Percentiles rank a stretch among this genome's conserved stretches.
These are phyloP conservation scores for Dipodascus geniculatus DNA, from an alignment of 805 yeast genomes.

Conservation along the genomic window DNA sequence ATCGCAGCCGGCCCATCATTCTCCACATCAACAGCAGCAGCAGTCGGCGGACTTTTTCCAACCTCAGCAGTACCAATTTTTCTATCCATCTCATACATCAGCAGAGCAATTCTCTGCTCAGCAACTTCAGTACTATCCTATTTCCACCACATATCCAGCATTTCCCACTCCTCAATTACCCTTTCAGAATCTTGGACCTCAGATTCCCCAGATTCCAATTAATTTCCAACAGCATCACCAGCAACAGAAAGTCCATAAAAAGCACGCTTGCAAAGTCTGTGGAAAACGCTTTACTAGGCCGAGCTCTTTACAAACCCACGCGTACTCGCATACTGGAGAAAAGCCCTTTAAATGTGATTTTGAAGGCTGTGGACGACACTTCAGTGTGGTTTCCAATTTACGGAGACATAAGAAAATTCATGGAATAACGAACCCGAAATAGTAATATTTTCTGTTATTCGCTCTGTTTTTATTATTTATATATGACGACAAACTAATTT, in stretches of 20 bases:
- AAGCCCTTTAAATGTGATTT: slow-evolving; percentile 61
- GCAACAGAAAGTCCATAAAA: slow-evolving; percentile 4
- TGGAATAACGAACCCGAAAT: slow-evolving; percentile 6
- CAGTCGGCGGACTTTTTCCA: too few relatives aligned
- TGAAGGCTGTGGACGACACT: slow-evolving; percentile 55
- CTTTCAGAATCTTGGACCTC: background rate
- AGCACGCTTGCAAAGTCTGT: slow-evolving; percentile 38
- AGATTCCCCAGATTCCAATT: background rate
- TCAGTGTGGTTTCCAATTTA: slow-evolving; percentile 74
- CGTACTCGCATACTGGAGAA: slow-evolving; percentile 73
- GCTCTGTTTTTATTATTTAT: background rate
- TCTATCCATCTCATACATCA: background rate
- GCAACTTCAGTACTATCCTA: background rate
- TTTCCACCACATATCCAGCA: background rate
- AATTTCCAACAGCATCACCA: background rate
- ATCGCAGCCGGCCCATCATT: slow-evolving; percentile 1
- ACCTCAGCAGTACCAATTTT: slow-evolving; percentile 2
- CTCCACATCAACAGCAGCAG: slow-evolving; percentile 3
- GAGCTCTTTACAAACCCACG: slow-evolving; percentile 69
- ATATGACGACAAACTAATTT: too few relatives aligned
- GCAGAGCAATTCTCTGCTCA: background rate
- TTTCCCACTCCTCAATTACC: background rate
- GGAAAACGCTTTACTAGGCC: slow-evolving; percentile 76
- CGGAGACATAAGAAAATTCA: slow-evolving; percentile 73
- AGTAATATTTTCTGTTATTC: background rate